Evolutionary conservation across 441 rosid genomes (phyloP), one percentile per base, ranked within the genome.

Genomic region (Syzygium malaccense): DNA sequence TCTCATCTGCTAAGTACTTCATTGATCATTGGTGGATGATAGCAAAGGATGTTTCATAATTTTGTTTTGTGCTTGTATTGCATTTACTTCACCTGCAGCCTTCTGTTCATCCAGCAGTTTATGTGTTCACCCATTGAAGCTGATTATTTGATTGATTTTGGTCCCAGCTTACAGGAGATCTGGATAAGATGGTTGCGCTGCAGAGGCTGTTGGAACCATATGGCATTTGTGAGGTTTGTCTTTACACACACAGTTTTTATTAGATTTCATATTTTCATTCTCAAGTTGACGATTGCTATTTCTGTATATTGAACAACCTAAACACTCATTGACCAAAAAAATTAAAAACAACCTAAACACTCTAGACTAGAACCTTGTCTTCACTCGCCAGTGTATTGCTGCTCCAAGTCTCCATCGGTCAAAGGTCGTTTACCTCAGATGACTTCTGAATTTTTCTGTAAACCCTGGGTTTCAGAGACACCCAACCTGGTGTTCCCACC

Each of bases 191-290:
- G 99, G 98, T 97, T 87, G 99, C 99, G 15, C 89, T 98, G 66
- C 99, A 97, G 91, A 97, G 98, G 92, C 89, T 98, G 92, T 90
- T 98, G 92, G 99, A 98, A 90, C 98, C 98, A 18, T 98, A 94
- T 85, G 99, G 99, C 88, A 98, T 98, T 88, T 98, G 99, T 26
- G 99, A 98, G 99, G 99, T 98, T 87, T 4, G 94, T 94, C 62
- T 89, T 64, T 32, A 17, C 17, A 2, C 86, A 48, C 86, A n/a
- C 14, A 49, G 33, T 85, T 85, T 85, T 49, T 26, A 37, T 85
- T n/a, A 53, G 86, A 80, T 56, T 55, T 6, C 85, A 51, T 56
- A 90, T 85, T n/a, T 62, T 86, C 8, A 41, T 85, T 87, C 68
- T 86, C 66, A 41, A 19, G 45, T 86, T 60, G 14, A 37, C 37